Conservation (phyloP, 2,329 filamentous ascomycete genomes). For the Trichoderma atrobrunneum region DNA sequence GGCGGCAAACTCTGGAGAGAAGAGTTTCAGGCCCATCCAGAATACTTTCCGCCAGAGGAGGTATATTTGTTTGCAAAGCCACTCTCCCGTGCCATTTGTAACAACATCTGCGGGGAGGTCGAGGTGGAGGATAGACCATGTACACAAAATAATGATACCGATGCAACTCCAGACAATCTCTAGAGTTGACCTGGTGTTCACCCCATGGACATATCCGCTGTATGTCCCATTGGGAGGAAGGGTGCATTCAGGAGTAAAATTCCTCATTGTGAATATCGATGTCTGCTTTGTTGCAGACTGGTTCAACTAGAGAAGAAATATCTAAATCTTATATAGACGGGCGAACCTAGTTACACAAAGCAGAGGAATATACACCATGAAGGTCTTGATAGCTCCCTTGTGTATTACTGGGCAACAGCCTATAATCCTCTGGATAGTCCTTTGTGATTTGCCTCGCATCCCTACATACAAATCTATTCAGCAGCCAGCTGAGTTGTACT, state of each 20-base stretch:
- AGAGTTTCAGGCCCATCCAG: neutral
- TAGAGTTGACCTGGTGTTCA: neutral
- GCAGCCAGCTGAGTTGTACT: neutral
- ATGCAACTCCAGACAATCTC: neutral
- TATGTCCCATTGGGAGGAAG: neutral
- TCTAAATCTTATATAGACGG: neutral
- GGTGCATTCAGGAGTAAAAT: neutral
- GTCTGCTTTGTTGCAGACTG: neutral
- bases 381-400: neutral
- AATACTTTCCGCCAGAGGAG: neutral
- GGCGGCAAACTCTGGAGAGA: neutral
- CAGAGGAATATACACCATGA: neutral
- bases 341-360: neutral
- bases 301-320: neutral
- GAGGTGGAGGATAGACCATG: neutral
- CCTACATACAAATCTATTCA: neutral
- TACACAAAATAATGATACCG: neutral
- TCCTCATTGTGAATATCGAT: neutral
- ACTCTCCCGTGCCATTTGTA: accelerated
- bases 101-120: neutral
- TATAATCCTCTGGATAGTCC: neutral
- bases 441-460: neutral
- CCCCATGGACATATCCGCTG: neutral
- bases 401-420: neutral
- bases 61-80: neutral